Conservation (phyloP, 148 eudicot species). For the Nyssa sinensis region DNA sequence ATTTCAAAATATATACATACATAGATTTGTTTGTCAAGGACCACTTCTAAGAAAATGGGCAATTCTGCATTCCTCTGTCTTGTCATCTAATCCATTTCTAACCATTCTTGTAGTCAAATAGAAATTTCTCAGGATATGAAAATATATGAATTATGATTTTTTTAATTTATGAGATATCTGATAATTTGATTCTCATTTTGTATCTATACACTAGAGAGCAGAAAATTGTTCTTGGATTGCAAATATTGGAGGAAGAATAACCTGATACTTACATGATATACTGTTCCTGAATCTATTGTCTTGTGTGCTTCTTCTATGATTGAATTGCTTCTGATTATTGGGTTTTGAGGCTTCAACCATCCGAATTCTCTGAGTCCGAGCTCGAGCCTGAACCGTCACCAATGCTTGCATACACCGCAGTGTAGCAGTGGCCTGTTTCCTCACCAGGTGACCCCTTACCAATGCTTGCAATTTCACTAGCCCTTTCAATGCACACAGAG, state of each 20-base stretch:
- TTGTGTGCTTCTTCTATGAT: conserved; percentile 39
- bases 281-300: conserved; percentile 40
- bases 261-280: conserved; percentile 50
- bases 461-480: conserved; percentile 91
- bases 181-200: background rate
- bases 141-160: too few relatives aligned
- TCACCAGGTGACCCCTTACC: conserved; percentile 84
- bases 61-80: too few relatives aligned
- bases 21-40: too few relatives aligned
- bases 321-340: conserved; percentile 37
- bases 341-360: conserved; percentile 43
- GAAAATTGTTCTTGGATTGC: background rate
- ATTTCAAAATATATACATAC: too few relatives aligned
- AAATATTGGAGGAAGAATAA: background rate
- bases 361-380: conserved; percentile 68
- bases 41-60: too few relatives aligned
- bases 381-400: conserved; percentile 75
- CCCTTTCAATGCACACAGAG: conserved; percentile 79
- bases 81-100: too few relatives aligned
- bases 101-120: background rate
- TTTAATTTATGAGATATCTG: background rate
- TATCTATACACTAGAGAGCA: background rate
- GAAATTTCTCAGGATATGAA: background rate
- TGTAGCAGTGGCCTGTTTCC: conserved; percentile 84
- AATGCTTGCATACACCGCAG: conserved; percentile 91